Evolutionary conservation across 1,139 yeast species (phyloP), one percentile per base, ranked within the genome.

Genomic region (Taphrina populina): DNA sequence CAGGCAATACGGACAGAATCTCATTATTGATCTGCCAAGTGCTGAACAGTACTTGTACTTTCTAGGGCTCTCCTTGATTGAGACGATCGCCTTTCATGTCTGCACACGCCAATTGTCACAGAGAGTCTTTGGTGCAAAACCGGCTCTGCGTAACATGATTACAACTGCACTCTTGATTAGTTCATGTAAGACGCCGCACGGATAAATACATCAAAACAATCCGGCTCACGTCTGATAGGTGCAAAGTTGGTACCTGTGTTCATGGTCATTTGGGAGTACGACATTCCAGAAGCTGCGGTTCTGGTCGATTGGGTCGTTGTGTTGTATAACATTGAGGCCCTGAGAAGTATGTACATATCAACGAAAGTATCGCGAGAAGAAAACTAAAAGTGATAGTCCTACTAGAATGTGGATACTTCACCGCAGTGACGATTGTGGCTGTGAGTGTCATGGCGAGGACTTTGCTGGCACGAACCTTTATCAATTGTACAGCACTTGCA

Each of bases 201-300:
- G 21, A 6, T n/a, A 10, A 8, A 33, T 33, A 6, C 8, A 7
- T 10, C 13, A 20, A 17, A 2, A 17, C 3, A 11, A 13, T 11
- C 11, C 17, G 13, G 20, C 45, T 40, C 21, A 40, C 8, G 24
- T 17, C 6, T 96, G 0, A 81, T 87, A 41, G 80, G 88, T 0
- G 82, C 92, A 36, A 86, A 84, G 65, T 74, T 92, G 21, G 83
- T 90, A 61, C 98, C 98, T 0, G 84, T 94, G n/a, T 73, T 92
- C 32, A 90, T 90, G 90, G 74, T 92, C 34, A 90, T 94, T 33
- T 92, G 99, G 99, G 92, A 95, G 0, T 92, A 92, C 66, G 96
- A 92, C 65, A 78, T 86, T 5, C 76, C 85, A 0, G 74, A 83
- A 5, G 84, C 87, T 0, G 77, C 82, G 11, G 73, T 74, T 15